Evolutionary conservation across 2,329 filamentous ascomycete genomes (phyloP), one percentile per base, ranked within the genome.

Genomic region (Cytospora leucostoma): DNA sequence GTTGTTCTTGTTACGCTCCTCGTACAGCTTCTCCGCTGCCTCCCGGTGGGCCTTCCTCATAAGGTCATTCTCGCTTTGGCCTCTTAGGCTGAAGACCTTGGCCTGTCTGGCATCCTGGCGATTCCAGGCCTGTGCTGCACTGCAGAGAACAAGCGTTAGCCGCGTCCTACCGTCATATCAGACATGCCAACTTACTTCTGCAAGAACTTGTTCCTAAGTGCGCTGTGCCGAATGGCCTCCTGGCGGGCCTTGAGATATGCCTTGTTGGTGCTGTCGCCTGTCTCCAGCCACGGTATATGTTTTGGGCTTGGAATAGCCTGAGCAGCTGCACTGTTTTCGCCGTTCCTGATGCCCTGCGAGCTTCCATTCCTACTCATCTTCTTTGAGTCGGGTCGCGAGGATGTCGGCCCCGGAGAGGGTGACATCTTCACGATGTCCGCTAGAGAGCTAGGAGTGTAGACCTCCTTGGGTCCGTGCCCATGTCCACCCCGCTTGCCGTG

Each of bases 11-110:
- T 97, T 97, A 47, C 94, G 91, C 73, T 96, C 91, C 75, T 97
- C 93, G 74, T 98, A 99, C 35, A 99, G 83, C 71, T 95, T 89
- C 40, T 89, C 87, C 27, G 95, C 95, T 11, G 95, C 95, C 77
- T 98, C 93, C 54, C 95, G 89, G 73, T 99, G 95, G 53, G 93
- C 94, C 79, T 97, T 96, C 68, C 93, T 88, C 95, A 99, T 99
- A 44, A 96, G 84, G 69, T 96, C 92, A 71, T 99, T 98, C 78
- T 99, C 95, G 70, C 92, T 95, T 77, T 98, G 95, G 13, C 95
- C 95, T 35, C 95, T 90, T 53, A 98, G 85, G 71, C 92, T 97
- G 56, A 98, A 84, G 37, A 94, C 94, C 79, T 98, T 98, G 65
- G 95, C 95, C 19, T 95, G 94, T 66, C 95, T 89, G 49, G 95